phyloP scores from a whole-genome alignment of 2,329 filamentous ascomycete species.

The Thermothelomyces thermophilus region DNA sequence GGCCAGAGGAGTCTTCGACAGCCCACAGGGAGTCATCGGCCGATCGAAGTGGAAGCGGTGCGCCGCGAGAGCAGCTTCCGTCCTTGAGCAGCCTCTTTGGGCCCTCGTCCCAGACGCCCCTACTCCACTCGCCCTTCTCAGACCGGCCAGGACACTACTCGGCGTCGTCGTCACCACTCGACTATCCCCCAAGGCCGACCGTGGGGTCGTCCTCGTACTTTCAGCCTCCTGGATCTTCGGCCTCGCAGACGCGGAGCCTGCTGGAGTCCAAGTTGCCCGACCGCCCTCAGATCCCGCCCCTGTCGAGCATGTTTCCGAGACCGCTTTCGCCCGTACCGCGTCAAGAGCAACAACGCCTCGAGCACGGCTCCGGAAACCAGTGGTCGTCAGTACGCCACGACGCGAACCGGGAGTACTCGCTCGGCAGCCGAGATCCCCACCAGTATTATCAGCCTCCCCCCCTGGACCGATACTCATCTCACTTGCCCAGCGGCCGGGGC shows the following conservation, averaged over 20 bases:
- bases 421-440: conserved; percentile 35
- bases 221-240: conserved; percentile 34
- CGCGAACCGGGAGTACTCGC: conserved; percentile 39
- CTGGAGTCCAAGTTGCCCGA: conserved; percentile 41
- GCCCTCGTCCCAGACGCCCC: conserved; percentile 38
- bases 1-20: conserved; percentile 33
- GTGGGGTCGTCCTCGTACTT: conserved; percentile 39
- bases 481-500: conserved; percentile 31
- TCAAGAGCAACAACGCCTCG: conserved; percentile 34
- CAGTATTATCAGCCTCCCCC: conserved; percentile 28
- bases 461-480: conserved; percentile 32
- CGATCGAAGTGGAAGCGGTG: conserved; percentile 25
- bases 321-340: conserved; percentile 41
- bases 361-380: conserved; percentile 32
- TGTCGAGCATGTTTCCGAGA: conserved; percentile 34
- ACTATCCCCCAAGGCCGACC: conserved; percentile 37
- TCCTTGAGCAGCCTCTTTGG: conserved; percentile 53
- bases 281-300: conserved; percentile 33
- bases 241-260: conserved; percentile 40
- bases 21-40: conserved; percentile 30
- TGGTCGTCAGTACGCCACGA: conserved; percentile 39
- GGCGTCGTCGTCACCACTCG: conserved; percentile 40
- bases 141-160: conserved; percentile 40
- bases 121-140: conserved; percentile 40
- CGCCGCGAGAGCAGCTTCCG: conserved; percentile 44